Evolutionary conservation across 768 basidiomycete species (phyloP).

Genomic region (Kwoniella shandongensis): DNA sequence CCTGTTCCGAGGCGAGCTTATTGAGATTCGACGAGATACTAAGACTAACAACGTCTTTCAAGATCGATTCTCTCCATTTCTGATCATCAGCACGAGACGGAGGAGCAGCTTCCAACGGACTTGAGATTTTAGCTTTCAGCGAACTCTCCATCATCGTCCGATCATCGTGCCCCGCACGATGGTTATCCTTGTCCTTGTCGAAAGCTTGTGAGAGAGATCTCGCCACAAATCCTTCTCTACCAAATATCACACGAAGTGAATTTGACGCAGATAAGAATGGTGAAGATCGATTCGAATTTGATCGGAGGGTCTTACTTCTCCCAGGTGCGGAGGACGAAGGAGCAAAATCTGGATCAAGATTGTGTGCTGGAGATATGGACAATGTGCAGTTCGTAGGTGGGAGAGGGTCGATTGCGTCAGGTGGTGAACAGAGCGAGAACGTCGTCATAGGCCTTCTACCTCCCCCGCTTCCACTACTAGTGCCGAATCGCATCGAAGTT

Average conservation of each 20-base stretch:
- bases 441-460: slow-evolving; percentile 15
- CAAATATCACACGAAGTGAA: slow-evolving; percentile 12
- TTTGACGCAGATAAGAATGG: slow-evolving; percentile 18
- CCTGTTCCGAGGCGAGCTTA: no score
- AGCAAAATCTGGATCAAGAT: not conserved
- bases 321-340: no score
- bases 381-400: not conserved
- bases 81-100: slow-evolving; percentile 6
- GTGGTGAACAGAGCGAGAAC: slow-evolving; percentile 33
- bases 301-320: slow-evolving; percentile 7
- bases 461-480: no score
- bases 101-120: slow-evolving; percentile 15
- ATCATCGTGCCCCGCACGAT: no score
- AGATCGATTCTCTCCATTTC: slow-evolving; percentile 17
- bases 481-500: slow-evolving; percentile 9
- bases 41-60: slow-evolving; percentile 10
- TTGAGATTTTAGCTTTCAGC: slow-evolving; percentile 15
- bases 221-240: slow-evolving; percentile 21
- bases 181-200: slow-evolving; percentile 4
- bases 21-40: slow-evolving; percentile 13
- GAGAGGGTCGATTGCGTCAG: slow-evolving; percentile 35
- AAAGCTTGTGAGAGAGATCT: slow-evolving; percentile 20
- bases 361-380: not conserved
- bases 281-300: slow-evolving; percentile 19
- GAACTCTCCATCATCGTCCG: slow-evolving; percentile 1